phyloP scores from a whole-genome alignment of 2,329 filamentous ascomycete species.

The Cryphonectria naterciae region DNA sequence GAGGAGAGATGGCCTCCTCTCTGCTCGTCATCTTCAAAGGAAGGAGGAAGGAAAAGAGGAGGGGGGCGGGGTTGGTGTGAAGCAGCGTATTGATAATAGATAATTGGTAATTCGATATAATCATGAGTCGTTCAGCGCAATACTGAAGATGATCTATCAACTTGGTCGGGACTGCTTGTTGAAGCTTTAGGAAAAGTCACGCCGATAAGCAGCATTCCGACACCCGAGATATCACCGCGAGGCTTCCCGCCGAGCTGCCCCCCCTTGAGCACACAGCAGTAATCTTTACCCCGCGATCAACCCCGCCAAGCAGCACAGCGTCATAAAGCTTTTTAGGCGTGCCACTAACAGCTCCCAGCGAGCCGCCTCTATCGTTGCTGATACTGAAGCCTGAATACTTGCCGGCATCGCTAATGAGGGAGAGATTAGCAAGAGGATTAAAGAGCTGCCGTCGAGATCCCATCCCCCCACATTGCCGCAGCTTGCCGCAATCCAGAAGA shows the following conservation, averaged over 20 bases:
- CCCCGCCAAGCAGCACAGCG: constrained; percentile 14
- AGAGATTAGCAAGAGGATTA: constrained; percentile 9
- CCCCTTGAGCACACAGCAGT: not conserved
- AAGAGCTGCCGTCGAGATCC: not conserved
- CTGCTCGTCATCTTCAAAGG: not conserved
- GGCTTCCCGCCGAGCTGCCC: not conserved
- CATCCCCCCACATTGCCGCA: not conserved
- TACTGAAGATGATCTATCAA: not conserved
- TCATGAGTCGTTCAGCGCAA: not conserved
- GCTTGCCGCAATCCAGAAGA: not conserved
- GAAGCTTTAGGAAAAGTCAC: not conserved
- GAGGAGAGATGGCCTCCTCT: not conserved
- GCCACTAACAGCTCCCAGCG: not conserved
- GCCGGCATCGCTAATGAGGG: not conserved
- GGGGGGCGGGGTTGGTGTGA: too few relatives aligned
- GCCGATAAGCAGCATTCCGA: constrained; percentile 5
- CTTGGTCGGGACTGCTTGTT: not conserved
- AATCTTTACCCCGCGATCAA: constrained; percentile 15
- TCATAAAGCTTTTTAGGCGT: not conserved
- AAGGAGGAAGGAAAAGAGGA: not conserved
- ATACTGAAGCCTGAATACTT: not conserved
- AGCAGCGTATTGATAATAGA: not conserved
- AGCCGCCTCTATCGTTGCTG: not conserved
- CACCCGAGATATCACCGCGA: constrained; percentile 14
- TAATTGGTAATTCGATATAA: not conserved